Base-by-base conservation (phyloP, 169 alveolate genomes). In the Plasmodium relictum region DNA sequence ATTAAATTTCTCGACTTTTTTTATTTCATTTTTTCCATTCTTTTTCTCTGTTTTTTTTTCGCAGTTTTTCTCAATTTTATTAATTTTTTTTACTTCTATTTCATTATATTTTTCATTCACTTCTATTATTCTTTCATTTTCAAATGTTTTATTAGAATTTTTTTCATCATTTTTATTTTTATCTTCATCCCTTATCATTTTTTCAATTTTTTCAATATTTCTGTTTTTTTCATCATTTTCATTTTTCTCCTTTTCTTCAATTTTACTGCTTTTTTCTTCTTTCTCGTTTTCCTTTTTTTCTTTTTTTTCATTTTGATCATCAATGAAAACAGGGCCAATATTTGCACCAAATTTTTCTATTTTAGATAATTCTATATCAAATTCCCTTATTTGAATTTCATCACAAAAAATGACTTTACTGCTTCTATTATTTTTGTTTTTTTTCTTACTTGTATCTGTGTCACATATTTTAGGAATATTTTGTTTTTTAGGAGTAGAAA, bases 281-380 rank as follows among this genome's bases (percentile, higher is more conserved):
- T 42, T 18, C 6, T 16, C 16, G 10, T 41, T 39, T 26, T 50
- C 62, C 37, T 59, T 22, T 6, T 59, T 59, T 2, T 20, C 69
- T 59, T 61, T 37, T 18, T 41, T 39, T 74, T 50, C 61, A 1
- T 54, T 54, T 9, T 74, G 22, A 12, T 74, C 88, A 50, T 74
- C 88, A 18, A 69, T 78, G 48, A 78, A 78, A 7, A 78, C 89
- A 10, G 89, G 89, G 69, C 95, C 95, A 73, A 92, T 65, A 44
- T 89, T 56, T 24, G 94, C 95, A 8, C 95, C 95, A 16, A 92
- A 88, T 39, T 92, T 89, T 50, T 92, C 95, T 72, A 92, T 92
- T 50, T 66, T 73, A 5, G 95, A 92, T 70, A 92, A 69, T 42
- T 92, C 95, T 65, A 86, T 92, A 58, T 92, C 95, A 39, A 74